Evolutionary conservation across 202 grass and related monocot species (phyloP).

Genomic region (Brachypodium distachyon): DNA sequence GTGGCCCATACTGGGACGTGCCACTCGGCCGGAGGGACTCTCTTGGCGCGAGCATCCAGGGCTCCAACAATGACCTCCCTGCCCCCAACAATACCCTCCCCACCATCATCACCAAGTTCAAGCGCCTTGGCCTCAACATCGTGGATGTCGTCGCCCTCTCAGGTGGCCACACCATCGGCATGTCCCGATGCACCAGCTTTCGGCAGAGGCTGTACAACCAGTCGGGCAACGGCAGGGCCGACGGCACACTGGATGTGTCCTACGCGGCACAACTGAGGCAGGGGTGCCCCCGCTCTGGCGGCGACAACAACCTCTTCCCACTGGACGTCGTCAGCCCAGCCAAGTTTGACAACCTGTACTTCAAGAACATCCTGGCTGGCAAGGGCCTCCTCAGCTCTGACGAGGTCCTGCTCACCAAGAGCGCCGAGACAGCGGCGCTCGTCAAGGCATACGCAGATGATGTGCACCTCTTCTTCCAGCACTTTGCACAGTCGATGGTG

Average conservation of each 20-base stretch:
- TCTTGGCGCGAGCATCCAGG: constrained; percentile 67
- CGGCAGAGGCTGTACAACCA: constrained; percentile 93
- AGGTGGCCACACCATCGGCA: constrained; percentile 78
- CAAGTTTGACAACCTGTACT: constrained; percentile 81
- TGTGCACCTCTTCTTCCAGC: constrained; percentile 65
- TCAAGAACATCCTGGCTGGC: constrained; percentile 60
- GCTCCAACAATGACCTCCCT: constrained; percentile 78
- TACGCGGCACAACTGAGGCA: constrained; percentile 38
- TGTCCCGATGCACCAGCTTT: constrained; percentile 93
- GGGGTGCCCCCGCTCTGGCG: constrained; percentile 63
- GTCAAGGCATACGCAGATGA: constrained; percentile 64
- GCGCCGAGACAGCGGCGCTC: constrained; percentile 41
- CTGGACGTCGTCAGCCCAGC: constrained; percentile 47
- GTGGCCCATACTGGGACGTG: constrained; percentile 74
- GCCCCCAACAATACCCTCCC: constrained; percentile 82
- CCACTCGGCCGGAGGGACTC: constrained; percentile 76
- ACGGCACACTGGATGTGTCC: constrained; percentile 49
- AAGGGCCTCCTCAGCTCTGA: constrained; percentile 76
- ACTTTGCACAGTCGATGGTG: constrained; percentile 81
- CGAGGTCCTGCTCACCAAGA: constrained; percentile 63
- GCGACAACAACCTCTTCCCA: constrained; percentile 77
- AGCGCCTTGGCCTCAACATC: constrained; percentile 45
- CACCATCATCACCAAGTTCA: constrained; percentile 88
- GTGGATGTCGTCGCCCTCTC: constrained; percentile 67
- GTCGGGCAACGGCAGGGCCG: constrained; percentile 66